Conservation (phyloP, 495 filamentous ascomycete genomes). For the Venustampulla echinocandica region DNA sequence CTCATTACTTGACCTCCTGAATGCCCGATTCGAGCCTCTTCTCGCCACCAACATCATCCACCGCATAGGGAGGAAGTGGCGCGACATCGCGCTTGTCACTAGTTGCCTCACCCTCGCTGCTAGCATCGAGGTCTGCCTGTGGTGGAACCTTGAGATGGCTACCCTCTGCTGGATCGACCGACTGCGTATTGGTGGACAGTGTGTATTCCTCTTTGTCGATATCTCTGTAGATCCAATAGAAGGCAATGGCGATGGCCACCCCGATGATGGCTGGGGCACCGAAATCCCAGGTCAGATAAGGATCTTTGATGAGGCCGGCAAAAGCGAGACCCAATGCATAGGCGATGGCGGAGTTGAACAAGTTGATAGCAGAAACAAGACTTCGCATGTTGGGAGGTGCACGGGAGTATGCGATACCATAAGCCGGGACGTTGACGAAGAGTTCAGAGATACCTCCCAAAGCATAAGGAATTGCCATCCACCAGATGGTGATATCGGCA, state of each 20-base stretch:
- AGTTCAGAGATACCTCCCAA: constrained; percentile 54
- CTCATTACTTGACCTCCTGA: no score
- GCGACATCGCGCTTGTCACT: no score
- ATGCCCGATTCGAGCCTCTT: no score
- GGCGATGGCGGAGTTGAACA: constrained; percentile 47
- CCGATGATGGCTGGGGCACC: constrained; percentile 38
- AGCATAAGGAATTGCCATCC: constrained; percentile 36
- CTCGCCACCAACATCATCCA: no score
- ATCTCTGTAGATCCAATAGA: constrained; percentile 39
- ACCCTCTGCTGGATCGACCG: no score
- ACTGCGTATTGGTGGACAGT: constrained; percentile 32
- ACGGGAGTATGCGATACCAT: constrained; percentile 63
- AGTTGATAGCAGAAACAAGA: constrained; percentile 51
- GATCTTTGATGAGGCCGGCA: constrained; percentile 49
- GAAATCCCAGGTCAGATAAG: constrained; percentile 49
- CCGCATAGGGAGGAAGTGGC: no score
- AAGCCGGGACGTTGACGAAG: constrained; percentile 59
- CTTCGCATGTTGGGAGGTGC: constrained; percentile 60
- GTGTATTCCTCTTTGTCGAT: constrained; percentile 37
- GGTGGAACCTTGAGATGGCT: constrained; percentile 21
- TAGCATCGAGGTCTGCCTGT: neutral
- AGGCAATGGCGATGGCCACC: constrained; percentile 30
- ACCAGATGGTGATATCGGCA: constrained; percentile 31
- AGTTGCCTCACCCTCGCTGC: no score
- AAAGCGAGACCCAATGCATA: constrained; percentile 50